Evolutionary conservation across 805 yeast species (phyloP), one percentile per base, ranked within the genome.

Genomic region (Komagataella mondaviorum): DNA sequence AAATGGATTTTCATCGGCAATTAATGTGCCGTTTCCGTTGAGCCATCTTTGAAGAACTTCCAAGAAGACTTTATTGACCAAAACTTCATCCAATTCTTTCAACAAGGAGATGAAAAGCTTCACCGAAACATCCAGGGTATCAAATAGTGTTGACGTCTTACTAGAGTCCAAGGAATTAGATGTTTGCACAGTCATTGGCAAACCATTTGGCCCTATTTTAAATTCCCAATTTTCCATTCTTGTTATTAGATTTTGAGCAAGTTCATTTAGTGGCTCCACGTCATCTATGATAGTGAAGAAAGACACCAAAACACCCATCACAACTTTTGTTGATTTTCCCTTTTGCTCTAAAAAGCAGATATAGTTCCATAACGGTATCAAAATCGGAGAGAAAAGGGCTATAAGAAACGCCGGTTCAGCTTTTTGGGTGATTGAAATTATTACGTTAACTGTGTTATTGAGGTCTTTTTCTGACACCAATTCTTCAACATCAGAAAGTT

Each of bases 11-110:
- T 69, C 68, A 2, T 66, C 69, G 8, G 52, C 51, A n/a, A 57
- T 49, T 10, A 51, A 45, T 14, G 48, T 39, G 5, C 51, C 51
- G 44, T 55, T 59, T 6, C 54, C 51, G 20, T 49, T 59, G 44
- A 85, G 70, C 90, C 95, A 87, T 56, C 81, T 69, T 52, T 73
- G 72, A 54, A 91, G 66, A 1, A 81, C 64, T 0, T 54, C 55
- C 3, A 80, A 63, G 56, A 88, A 85, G 2, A 73, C 63, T 36
- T 58, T 66, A 52, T 68, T 77, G 2, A 77, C 63, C 10, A 72
- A 62, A 0, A 65, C 68, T 46, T 78, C 78, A 52, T 77, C 79
- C 6, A 82, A 58, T 23, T 75, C 70, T 48, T 68, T 66, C 51
- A 87, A 63, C 3, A 86, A 57, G 4, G 64, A 67, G 1, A 77